Evolutionary conservation across 2,329 filamentous ascomycete species (phyloP).

Genomic region (Neopestalotiopsis sp.): DNA sequence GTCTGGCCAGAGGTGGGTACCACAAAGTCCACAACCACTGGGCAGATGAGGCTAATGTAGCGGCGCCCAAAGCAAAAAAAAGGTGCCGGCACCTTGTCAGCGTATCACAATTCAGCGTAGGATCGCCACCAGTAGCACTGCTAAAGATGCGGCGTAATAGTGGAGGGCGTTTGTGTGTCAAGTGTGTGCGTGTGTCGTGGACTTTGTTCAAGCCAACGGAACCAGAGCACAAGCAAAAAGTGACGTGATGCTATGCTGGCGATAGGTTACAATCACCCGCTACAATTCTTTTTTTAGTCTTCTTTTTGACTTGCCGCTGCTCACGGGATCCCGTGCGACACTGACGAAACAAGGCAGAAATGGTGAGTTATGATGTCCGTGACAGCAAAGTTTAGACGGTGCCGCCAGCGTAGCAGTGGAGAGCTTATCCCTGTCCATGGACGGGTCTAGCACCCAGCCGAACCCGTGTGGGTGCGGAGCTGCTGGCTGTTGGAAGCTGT

Average conservation of each 20-base stretch:
- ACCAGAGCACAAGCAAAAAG: not conserved
- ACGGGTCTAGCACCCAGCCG: not conserved
- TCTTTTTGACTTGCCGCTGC: not conserved
- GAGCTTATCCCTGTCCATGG: not conserved
- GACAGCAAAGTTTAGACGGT: constrained; percentile 2
- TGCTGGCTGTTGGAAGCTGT: not conserved
- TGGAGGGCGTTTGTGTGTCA: not conserved
- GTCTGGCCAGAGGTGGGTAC: not conserved
- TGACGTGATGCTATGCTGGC: too few relatives aligned
- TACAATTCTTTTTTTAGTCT: not conserved
- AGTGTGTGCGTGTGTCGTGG: not conserved
- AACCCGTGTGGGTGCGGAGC: not conserved
- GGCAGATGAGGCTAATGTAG: not conserved
- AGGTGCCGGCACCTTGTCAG: not conserved
- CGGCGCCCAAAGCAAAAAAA: constrained; percentile 5
- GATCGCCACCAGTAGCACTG: not conserved
- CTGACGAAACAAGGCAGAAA: not conserved
- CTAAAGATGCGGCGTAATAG: not conserved
- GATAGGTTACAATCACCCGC: too few relatives aligned
- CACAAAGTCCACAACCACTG: not conserved
- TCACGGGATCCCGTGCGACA: not conserved
- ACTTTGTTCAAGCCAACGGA: not conserved
- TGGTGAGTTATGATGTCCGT: not conserved
- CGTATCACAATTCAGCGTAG: not conserved
- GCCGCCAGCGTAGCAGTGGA: not conserved